These are phyloP conservation scores for Apophysomyces ossiformis DNA, from an alignment of 371 early-diverging fungal genomes.

Conservation along the genomic window DNA sequence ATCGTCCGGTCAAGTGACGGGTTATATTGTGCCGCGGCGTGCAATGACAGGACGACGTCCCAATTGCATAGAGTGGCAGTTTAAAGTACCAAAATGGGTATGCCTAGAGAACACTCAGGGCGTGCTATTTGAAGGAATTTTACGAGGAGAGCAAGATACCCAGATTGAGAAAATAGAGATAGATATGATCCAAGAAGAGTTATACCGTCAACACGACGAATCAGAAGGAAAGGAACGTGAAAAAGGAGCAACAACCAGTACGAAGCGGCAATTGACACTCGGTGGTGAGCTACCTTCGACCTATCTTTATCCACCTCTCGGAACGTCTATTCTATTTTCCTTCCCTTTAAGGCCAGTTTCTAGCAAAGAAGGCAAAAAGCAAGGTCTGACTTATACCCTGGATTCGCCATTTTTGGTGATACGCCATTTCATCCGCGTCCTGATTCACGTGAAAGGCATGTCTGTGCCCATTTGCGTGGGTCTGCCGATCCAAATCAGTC, in stretches of 20 bases:
- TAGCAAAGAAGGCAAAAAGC: neutral
- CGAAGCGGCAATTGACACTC: conserved; percentile 28
- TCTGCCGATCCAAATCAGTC: conserved; percentile 32
- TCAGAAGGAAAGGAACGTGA: conserved; percentile 1
- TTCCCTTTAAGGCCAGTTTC: conserved; percentile 24
- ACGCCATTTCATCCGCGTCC: conserved; percentile 33
- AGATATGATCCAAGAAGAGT: conserved; percentile 40
- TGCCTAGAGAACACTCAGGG: conserved; percentile 26
- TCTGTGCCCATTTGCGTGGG: conserved; percentile 34
- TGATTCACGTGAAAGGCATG: conserved; percentile 21
- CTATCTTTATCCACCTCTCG: conserved; percentile 38
- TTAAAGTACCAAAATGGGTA: conserved; percentile 36
- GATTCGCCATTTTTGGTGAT: conserved; percentile 41
- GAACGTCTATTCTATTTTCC: conserved; percentile 34
- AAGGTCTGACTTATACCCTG: conserved; percentile 25
- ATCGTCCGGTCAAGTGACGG: conserved; percentile 27
- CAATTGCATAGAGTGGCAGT: conserved; percentile 27
- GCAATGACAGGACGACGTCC: conserved; percentile 33
- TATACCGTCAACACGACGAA: conserved; percentile 24
- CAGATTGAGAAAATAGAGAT: conserved; percentile 28
- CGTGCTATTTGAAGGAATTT: conserved; percentile 34
- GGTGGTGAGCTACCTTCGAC: conserved; percentile 26
- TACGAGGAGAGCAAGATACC: conserved; percentile 5
- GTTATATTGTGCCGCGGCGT: conserved; percentile 28
- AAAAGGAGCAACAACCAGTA: conserved; percentile 3